phyloP scores from a whole-genome alignment of 306 rosid genomes.

The Vigna radiata region DNA sequence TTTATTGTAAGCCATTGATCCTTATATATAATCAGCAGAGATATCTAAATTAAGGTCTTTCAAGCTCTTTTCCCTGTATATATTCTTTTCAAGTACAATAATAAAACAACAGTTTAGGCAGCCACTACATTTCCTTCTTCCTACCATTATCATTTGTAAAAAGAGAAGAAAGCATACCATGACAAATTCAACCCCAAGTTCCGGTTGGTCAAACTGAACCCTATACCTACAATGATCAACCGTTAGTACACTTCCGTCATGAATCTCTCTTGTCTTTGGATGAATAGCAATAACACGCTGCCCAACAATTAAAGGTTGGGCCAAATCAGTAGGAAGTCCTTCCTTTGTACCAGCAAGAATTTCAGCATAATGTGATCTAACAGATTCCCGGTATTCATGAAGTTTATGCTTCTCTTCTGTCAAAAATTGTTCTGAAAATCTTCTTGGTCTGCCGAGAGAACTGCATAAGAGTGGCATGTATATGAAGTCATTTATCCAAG shows the following conservation, averaged over 20 bases:
- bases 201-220: constrained; percentile 85
- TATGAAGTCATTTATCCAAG: constrained; percentile 30
- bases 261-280: constrained; percentile 80
- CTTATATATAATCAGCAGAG: no score
- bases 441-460: constrained; percentile 93
- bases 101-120: not conserved
- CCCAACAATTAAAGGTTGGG: constrained; percentile 84
- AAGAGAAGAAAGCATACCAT: constrained; percentile 63
- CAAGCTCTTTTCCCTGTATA: no score
- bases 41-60: no score
- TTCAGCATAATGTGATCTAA: constrained; percentile 89
- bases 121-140: not conserved
- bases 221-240: constrained; percentile 70
- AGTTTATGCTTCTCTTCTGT: constrained; percentile 88
- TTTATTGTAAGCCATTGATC: no score
- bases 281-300: constrained; percentile 84
- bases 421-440: constrained; percentile 86
- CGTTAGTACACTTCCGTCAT: constrained; percentile 80
- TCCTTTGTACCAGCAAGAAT: constrained; percentile 79
- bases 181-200: constrained; percentile 86
- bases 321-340: constrained; percentile 92
- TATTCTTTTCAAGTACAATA: not conserved
- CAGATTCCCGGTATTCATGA: constrained; percentile 86
- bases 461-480: constrained; percentile 61
- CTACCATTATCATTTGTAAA: not conserved